These are phyloP conservation scores for Drosera spatulata DNA, from an alignment of 179 eudicot species.

Conservation along the genomic window DNA sequence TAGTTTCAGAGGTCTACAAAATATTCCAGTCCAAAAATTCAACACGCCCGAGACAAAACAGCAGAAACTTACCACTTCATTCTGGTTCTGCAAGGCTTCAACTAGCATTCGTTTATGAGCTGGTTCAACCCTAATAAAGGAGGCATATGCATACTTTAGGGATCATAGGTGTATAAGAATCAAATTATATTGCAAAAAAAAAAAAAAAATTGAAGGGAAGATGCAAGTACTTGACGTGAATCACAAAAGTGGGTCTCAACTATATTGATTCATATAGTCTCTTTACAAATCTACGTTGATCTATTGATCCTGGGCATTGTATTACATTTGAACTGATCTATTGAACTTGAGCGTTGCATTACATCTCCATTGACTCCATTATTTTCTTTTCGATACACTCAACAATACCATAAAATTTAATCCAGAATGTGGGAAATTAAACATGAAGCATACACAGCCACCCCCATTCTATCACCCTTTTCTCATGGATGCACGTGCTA, in stretches of 20 bases:
- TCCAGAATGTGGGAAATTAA: too few relatives aligned
- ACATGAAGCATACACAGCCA: too few relatives aligned
- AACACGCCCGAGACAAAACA: conserved; percentile 1
- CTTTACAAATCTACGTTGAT: background rate
- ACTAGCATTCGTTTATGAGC: conserved; percentile 97
- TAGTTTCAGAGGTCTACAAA: background rate
- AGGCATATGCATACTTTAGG: background rate
- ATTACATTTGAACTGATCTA: too few relatives aligned
- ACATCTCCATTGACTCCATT: too few relatives aligned
- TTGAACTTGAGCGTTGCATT: too few relatives aligned
- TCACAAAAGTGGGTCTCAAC: background rate
- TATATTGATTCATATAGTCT: background rate
- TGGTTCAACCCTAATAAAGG: conserved; percentile 75
- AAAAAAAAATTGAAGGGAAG: background rate
- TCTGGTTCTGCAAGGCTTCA: conserved; percentile 89
- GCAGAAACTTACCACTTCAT: conserved; percentile 73
- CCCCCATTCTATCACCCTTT: too few relatives aligned
- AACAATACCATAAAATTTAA: too few relatives aligned
- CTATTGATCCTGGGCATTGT: background rate
- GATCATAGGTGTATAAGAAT: background rate
- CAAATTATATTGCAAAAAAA: background rate
- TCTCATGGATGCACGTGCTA: too few relatives aligned
- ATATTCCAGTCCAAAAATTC: background rate
- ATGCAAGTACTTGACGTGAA: background rate
- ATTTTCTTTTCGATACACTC: too few relatives aligned